These are phyloP conservation scores for Nemania diffusa DNA, from an alignment of 2,329 filamentous ascomycete genomes.

Conservation along the genomic window DNA sequence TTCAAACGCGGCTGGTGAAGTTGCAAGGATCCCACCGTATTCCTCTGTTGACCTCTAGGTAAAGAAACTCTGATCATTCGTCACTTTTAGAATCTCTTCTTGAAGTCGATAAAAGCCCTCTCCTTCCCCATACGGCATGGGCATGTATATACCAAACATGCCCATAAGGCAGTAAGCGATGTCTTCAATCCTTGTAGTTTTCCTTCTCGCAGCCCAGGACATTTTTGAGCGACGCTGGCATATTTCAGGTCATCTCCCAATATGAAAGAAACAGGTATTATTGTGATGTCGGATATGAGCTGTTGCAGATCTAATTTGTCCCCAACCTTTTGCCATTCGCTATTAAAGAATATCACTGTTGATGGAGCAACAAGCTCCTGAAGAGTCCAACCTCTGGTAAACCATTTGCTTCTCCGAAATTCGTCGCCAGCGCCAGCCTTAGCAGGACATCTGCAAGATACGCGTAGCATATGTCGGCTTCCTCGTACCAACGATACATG, in stretches of 20 bases:
- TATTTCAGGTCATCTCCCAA: background rate
- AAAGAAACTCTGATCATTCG: background rate
- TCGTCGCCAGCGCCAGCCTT: too few species aligned
- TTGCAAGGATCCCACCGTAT: background rate
- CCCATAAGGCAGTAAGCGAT: constrained; percentile 15
- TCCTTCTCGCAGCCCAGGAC: background rate
- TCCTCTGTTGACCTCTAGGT: background rate
- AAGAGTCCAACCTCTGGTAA: too few species aligned
- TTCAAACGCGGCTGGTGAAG: background rate
- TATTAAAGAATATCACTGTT: background rate
- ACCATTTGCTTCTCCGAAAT: too few species aligned
- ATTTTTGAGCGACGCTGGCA: constrained; percentile 2
- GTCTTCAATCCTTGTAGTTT: constrained; percentile 3
- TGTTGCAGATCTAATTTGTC: background rate
- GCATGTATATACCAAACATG: constrained; percentile 4
- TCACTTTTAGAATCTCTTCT: constrained; percentile 7
- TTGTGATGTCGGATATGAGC: background rate
- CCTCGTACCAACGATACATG: background rate
- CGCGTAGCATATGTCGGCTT: background rate
- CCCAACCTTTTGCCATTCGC: background rate
- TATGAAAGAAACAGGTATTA: background rate
- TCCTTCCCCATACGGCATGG: constrained; percentile 11
- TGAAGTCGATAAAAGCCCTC: background rate
- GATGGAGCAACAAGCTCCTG: background rate
- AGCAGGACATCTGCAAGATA: background rate